These are phyloP conservation scores for Marasmius fiardii DNA, from an alignment of 1,284 basidiomycete species.

Conservation along the genomic window DNA sequence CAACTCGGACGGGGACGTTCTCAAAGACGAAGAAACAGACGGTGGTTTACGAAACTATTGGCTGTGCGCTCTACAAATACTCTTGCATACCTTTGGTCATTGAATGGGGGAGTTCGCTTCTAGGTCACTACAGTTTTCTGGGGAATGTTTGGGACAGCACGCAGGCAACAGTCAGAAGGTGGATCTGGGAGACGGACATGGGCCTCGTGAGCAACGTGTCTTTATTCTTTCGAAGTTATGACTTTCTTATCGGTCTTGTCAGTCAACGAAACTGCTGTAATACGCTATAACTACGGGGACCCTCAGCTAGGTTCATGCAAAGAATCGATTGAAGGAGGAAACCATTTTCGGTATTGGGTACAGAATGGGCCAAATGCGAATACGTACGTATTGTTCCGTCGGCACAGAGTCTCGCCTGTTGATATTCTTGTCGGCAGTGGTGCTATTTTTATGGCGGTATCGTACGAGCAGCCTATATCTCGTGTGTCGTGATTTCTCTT, in stretches of 20 bases:
- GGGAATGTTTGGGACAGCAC: conserved; percentile 85
- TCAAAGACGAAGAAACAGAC: conserved; percentile 56
- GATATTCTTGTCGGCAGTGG: conserved; percentile 38
- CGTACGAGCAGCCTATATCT: conserved; percentile 68
- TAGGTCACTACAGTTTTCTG: conserved; percentile 56
- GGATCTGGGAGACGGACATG: conserved; percentile 84
- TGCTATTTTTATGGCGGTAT: conserved; percentile 83
- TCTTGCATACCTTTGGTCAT: not conserved
- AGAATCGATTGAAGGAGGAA: conserved; percentile 86
- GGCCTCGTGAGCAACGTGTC: conserved; percentile 46
- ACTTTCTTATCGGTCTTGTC: conserved; percentile 2
- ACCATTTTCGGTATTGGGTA: conserved; percentile 89
- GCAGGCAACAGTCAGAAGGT: conserved; percentile 68
- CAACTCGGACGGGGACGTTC: conserved; percentile 70
- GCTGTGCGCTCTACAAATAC: conserved; percentile 29
- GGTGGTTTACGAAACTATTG: conserved; percentile 83
- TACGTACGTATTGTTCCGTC: conserved; percentile 35
- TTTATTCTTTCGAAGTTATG: not conserved
- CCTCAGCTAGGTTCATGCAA: conserved; percentile 74
- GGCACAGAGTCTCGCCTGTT: not conserved
- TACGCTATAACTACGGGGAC: conserved; percentile 81
- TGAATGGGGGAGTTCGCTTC: not conserved
- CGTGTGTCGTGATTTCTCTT: conserved; percentile 30
- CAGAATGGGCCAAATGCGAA: conserved; percentile 67
- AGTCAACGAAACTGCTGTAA: conserved; percentile 77